These are phyloP conservation scores for Phytophthora pisi DNA, from an alignment of 352 stramenopile genomes.

Conservation along the genomic window DNA sequence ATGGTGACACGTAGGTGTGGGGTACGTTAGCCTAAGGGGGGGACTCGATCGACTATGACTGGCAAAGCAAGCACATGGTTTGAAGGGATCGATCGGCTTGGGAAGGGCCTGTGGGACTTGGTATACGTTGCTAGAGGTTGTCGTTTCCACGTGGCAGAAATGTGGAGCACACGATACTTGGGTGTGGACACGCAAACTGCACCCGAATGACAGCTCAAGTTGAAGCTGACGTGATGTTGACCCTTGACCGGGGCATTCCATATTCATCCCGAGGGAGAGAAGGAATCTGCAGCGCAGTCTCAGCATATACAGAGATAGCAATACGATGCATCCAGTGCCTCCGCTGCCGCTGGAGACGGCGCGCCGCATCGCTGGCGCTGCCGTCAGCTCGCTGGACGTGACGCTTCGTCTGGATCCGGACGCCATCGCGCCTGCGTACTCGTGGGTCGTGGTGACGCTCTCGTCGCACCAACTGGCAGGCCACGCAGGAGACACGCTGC, in stretches of 20 bases:
- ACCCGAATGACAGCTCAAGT: constrained; percentile 12
- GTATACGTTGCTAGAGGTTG: background rate
- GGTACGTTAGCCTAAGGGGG: background rate
- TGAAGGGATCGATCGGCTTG: no score
- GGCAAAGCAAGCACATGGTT: constrained; percentile 10
- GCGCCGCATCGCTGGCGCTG: constrained; percentile 13
- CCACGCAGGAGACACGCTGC: background rate
- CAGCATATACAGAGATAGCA: no score
- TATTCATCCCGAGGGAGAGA: background rate
- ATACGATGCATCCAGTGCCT: constrained; percentile 3
- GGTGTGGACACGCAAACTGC: background rate
- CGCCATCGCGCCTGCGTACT: constrained; percentile 12
- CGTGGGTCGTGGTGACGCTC: constrained; percentile 23
- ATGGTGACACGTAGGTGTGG: constrained; percentile 14
- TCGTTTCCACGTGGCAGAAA: no score
- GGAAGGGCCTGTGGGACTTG: background rate
- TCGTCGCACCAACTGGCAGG: background rate
- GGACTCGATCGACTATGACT: constrained; percentile 23
- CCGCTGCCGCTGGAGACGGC: constrained; percentile 22
- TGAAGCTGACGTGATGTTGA: constrained; percentile 5
- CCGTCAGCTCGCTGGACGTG: constrained; percentile 18
- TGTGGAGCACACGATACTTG: background rate
- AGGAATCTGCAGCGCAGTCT: background rate
- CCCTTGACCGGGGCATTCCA: background rate
- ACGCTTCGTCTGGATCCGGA: constrained; percentile 16